Base-by-base conservation (phyloP, 2,329 filamentous ascomycete genomes). In the Tolypocladium tropicale region DNA sequence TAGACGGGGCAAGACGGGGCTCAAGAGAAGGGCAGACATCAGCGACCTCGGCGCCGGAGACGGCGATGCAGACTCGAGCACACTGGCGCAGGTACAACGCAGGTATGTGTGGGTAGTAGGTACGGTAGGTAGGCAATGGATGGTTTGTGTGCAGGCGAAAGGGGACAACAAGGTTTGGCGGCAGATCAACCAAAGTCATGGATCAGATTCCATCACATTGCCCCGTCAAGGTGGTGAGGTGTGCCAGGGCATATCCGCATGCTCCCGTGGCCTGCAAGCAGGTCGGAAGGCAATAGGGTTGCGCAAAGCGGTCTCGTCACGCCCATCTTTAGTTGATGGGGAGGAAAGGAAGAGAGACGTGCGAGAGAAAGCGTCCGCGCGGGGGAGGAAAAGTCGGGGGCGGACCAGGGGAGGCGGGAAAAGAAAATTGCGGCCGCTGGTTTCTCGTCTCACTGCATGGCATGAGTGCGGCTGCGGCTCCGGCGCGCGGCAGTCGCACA, bases 271-370 rank as follows among this genome's bases (percentile, higher is more conserved):
- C 49, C 52, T 33, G 34, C 41, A 32, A 9, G 30, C 67, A 72
- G 64, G 74, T 71, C 75, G 73, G 74, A 76, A 78, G 75, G 71
- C 74, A 74, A 80, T 85, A 71, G 74, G 72, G 56, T 74, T 79
- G 77, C 69, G 71, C 74, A 68, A 59, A 79, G 80, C 82, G 79
- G 76, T 77, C 84, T 88, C 87, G 81, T 91, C 86, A 86, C 78
- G 70, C 82, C 84, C 86, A 85, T 81, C 82, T 67, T 83, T 90
- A 90, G 86, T 90, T 89, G 84, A 80, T 82, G 72, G 70, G 74
- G 70, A 74, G 46, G 52, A 64, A 70, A 66, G 64, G 59, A 57
- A 64, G 66, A 56, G 59, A 55, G 62, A 55, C 55, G 55, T 52
- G 9, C 16, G 7, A 53, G 57, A 41, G 54, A 57, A 18, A 23